A percentile compares a stretch with the other conserved stretches of the same genome.
These are phyloP conservation scores for Metarhizium album DNA, from an alignment of 2,329 filamentous ascomycete genomes.

Conservation along the genomic window DNA sequence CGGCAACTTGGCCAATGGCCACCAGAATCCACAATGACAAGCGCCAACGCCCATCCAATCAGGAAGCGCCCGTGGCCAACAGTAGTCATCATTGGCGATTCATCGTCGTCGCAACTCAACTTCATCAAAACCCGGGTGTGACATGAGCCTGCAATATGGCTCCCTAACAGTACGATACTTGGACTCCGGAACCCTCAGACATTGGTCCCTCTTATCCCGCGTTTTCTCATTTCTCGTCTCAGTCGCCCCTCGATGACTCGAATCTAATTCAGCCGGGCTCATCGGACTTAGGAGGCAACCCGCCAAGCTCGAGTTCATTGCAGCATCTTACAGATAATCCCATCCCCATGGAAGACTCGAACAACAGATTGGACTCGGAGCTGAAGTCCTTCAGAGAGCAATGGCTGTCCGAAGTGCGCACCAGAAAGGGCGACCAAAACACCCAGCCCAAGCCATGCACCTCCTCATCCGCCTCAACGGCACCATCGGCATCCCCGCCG, in stretches of 20 bases:
- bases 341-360: conserved; percentile 2
- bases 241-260: background rate
- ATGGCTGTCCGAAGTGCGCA: conserved; percentile 74
- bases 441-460: background rate
- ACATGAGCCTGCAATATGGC: background rate
- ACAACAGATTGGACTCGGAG: conserved; percentile 44
- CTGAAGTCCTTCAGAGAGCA: conserved; percentile 75
- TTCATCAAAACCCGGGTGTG: background rate
- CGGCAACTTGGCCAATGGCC: background rate
- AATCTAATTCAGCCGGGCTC: background rate
- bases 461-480: background rate
- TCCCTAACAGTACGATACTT: background rate
- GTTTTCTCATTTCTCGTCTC: background rate
- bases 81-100: background rate
- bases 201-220: background rate
- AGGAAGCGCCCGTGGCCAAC: background rate
- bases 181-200: background rate
- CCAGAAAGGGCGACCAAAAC: conserved; percentile 13
- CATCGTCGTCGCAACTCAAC: background rate
- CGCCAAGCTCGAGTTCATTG: no score
- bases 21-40: background rate
- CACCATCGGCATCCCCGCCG: background rate
- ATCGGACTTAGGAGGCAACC: background rate
- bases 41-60: background rate
- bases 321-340: background rate